These are phyloP conservation scores for Sugiyamaella paludigena DNA, from an alignment of 1,139 yeast species.

Conservation along the genomic window DNA sequence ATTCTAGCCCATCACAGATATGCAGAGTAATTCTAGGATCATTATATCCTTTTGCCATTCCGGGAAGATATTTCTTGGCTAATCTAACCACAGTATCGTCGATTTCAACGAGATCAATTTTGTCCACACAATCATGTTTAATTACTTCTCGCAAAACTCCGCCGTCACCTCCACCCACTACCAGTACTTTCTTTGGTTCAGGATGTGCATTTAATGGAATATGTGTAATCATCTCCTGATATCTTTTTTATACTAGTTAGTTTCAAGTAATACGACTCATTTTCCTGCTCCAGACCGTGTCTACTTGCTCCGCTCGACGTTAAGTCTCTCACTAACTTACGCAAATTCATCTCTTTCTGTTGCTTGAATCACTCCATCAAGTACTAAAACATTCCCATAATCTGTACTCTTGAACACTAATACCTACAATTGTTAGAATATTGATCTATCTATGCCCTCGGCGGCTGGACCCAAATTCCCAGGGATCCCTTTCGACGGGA, in stretches of 20 bases:
- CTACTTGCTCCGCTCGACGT: no score
- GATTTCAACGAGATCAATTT: conserved; percentile 82
- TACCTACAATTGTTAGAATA: conserved; percentile 32
- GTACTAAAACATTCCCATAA: conserved; percentile 80
- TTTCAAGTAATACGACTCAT: no score
- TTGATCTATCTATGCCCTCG: no score
- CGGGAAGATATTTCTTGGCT: conserved; percentile 71
- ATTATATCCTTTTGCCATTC: conserved; percentile 69
- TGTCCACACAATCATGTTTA: conserved; percentile 67
- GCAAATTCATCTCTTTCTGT: conserved; percentile 90
- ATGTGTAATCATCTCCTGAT: conserved; percentile 86
- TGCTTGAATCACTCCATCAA: conserved; percentile 85
- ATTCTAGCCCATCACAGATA: conserved; percentile 88
- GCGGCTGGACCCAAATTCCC: no score
- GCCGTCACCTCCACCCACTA: conserved; percentile 94
- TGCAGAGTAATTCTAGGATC: conserved; percentile 73
- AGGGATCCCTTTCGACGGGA: neutral
- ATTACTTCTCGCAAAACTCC: conserved; percentile 84
- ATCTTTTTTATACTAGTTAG: conserved; percentile 20
- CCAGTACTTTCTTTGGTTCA: conserved; percentile 69
- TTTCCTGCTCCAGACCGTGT: no score
- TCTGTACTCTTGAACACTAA: conserved; percentile 69
- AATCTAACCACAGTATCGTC: conserved; percentile 82
- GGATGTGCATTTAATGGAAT: conserved; percentile 75
- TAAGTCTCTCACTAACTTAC: no score